These are phyloP conservation scores for Boletus tylopilopsis DNA, from an alignment of 768 basidiomycete genomes.

Conservation along the genomic window DNA sequence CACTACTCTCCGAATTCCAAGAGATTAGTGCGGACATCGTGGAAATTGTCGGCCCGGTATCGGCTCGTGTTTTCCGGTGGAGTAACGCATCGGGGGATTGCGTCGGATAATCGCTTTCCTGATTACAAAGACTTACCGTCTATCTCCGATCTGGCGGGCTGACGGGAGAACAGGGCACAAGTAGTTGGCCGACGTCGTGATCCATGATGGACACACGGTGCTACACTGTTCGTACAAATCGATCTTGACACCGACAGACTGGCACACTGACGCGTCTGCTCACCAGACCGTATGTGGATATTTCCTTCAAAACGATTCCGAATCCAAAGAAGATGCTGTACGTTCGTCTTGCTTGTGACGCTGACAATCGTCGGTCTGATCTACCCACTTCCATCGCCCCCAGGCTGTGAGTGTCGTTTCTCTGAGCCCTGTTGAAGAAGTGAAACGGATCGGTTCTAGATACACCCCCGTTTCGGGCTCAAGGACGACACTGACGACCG, in stretches of 20 bases:
- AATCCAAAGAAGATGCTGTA: constrained; percentile 7
- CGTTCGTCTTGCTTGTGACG: constrained; percentile 2
- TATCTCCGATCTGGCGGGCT: neutral
- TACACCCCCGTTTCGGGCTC: constrained; percentile 57
- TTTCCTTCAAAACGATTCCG: constrained; percentile 23
- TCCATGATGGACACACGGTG: constrained; percentile 13
- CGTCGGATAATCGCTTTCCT: neutral
- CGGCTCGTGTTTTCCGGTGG: too few relatives aligned
- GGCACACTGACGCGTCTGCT: neutral
- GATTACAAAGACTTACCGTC: neutral
- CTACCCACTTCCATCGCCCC: too few relatives aligned
- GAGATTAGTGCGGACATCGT: too few relatives aligned
- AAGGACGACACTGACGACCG: constrained; percentile 46
- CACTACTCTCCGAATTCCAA: too few relatives aligned
- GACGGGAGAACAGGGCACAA: neutral
- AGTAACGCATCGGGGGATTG: neutral
- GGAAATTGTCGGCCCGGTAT: too few relatives aligned
- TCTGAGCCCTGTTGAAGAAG: too few relatives aligned
- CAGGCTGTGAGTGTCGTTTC: too few relatives aligned
- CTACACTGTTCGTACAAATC: constrained; percentile 17
- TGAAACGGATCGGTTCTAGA: constrained; percentile 31
- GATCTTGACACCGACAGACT: neutral
- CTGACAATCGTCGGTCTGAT: constrained; percentile 1
- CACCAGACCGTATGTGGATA: constrained; percentile 8
- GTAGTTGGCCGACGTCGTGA: too few relatives aligned